Evolutionary conservation across 257 asterid genomes (phyloP).

Genomic region (Cordia subcordata): DNA sequence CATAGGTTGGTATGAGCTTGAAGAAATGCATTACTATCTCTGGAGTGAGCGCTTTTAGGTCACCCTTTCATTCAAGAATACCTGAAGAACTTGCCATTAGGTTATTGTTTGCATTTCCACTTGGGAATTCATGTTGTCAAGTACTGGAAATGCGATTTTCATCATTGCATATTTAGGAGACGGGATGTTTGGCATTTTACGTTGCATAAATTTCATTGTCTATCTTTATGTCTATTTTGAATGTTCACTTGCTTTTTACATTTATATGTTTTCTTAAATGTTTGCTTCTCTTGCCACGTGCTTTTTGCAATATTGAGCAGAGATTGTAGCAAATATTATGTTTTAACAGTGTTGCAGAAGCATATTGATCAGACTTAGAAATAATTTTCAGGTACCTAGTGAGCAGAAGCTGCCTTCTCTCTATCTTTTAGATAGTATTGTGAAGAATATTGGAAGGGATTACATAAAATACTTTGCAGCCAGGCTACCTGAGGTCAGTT

Average conservation of each 20-base stretch:
- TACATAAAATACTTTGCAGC: constrained; percentile 71
- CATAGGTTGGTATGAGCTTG: too few species aligned
- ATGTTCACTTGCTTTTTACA: too few species aligned
- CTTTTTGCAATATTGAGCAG: background rate
- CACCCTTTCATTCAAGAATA: too few species aligned
- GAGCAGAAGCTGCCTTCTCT: constrained; percentile 95
- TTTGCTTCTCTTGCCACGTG: background rate
- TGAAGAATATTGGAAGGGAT: constrained; percentile 96
- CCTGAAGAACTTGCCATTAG: too few species aligned
- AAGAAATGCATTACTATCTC: too few species aligned
- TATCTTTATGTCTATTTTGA: background rate
- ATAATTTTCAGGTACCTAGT: constrained; percentile 67
- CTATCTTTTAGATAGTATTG: constrained; percentile 90
- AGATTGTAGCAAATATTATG: background rate
- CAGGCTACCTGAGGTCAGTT: constrained; percentile 82
- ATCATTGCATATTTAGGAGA: background rate
- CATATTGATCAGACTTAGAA: constrained; percentile 30
- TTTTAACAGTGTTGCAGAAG: background rate
- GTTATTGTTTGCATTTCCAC: too few species aligned
- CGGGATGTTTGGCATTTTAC: background rate
- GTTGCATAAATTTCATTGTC: background rate
- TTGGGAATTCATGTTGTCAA: too few species aligned
- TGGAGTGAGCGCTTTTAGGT: too few species aligned
- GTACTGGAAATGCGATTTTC: too few species aligned
- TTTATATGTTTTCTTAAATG: background rate